A percentile compares a stretch with the other conserved stretches of the same genome.
These are phyloP conservation scores for Melampsora abietis-canadensis DNA, from an alignment of 1,284 basidiomycete species.

Conservation along the genomic window DNA sequence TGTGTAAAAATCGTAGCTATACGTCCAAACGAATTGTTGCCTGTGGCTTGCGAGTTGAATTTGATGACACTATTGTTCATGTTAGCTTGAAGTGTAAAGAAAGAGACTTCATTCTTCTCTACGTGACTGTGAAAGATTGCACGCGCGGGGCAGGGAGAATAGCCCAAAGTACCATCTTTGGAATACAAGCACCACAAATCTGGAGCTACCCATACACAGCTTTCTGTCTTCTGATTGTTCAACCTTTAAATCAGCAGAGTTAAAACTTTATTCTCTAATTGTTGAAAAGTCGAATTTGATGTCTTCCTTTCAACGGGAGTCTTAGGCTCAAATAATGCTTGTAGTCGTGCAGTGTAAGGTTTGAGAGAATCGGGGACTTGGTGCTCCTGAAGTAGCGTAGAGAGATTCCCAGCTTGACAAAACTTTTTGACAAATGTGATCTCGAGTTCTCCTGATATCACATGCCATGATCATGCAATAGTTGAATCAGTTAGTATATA, in stretches of 20 bases:
- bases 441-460: constrained; percentile 31
- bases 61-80: background rate
- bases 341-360: constrained; percentile 8
- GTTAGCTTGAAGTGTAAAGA: background rate
- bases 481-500: no score
- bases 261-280: background rate
- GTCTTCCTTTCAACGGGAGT: background rate
- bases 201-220: constrained; percentile 3
- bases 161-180: background rate
- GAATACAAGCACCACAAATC: background rate
- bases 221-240: background rate
- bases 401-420: constrained; percentile 13
- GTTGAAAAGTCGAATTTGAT: background rate
- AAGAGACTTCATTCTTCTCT: background rate
- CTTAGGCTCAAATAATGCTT: constrained; percentile 3
- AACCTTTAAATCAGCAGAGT: background rate
- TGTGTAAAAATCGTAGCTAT: constrained; percentile 11
- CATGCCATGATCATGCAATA: no score
- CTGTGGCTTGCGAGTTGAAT: background rate
- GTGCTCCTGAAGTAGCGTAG: background rate
- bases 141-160: background rate
- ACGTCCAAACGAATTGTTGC: background rate
- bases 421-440: constrained; percentile 39
- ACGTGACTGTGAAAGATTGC: background rate
- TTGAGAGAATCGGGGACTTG: constrained; percentile 2